Percentiles rank a stretch among this genome's conserved stretches.
Conservation (phyloP, 495 filamentous ascomycete species). For the Cercophora samala region DNA sequence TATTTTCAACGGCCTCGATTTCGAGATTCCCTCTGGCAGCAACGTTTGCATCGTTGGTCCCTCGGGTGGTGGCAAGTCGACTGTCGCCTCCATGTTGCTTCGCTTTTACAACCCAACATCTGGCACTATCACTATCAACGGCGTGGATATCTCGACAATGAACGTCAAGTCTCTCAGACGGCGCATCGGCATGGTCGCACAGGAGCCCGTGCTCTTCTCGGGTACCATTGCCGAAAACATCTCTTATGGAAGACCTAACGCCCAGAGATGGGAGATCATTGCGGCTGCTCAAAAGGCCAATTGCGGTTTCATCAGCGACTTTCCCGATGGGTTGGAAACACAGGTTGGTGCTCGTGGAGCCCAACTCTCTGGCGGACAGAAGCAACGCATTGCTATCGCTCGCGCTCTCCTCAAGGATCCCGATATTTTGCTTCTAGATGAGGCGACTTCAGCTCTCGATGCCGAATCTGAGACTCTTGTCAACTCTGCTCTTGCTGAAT, state of each 20-base stretch:
- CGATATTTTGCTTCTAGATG: constrained; percentile 93
- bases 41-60: constrained; percentile 97
- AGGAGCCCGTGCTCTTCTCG: constrained; percentile 95
- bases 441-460: constrained; percentile 89
- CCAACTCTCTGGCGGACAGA: constrained; percentile 93
- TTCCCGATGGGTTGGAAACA: constrained; percentile 93
- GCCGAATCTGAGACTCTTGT: constrained; percentile 97
- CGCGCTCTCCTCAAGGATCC: constrained; percentile 92
- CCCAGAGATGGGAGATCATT: constrained; percentile 76
- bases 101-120: constrained; percentile 83
- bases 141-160: constrained; percentile 76
- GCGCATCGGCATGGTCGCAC: constrained; percentile 89
- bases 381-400: constrained; percentile 96
- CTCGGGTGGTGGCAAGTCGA: constrained; percentile 91
- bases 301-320: constrained; percentile 93
- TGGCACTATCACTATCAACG: constrained; percentile 80
- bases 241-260: constrained; percentile 80
- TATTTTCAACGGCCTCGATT: constrained; percentile 86
- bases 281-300: constrained; percentile 90
- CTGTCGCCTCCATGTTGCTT: constrained; percentile 81
- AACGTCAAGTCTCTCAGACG: constrained; percentile 93
- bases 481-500: constrained; percentile 75
- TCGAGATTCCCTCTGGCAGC: constrained; percentile 84
- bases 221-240: constrained; percentile 97
- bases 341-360: constrained; percentile 89